phyloP scores from a whole-genome alignment of 2,329 filamentous ascomycete species.

The Didymellaceae sp. region DNA sequence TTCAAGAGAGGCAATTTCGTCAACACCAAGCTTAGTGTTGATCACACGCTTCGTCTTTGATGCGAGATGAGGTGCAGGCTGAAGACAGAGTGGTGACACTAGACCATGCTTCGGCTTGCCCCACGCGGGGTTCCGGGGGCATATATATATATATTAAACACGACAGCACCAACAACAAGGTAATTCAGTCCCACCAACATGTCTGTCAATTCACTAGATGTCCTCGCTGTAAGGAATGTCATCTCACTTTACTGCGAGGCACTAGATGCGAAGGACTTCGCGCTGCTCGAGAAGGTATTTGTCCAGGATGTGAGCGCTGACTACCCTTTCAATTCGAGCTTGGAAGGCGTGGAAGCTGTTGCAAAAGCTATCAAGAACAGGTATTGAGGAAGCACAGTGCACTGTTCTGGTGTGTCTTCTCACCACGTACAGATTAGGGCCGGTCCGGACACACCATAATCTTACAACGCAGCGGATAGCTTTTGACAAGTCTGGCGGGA shows the following conservation, averaged over 20 bases:
- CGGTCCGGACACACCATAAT: slow-evolving; percentile 51
- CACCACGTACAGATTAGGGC: slow-evolving; percentile 41
- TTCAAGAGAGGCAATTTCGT: too few species aligned
- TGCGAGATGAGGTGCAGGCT: too few species aligned
- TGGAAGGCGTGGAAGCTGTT: slow-evolving; percentile 46
- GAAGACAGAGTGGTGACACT: too few species aligned
- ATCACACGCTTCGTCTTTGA: too few species aligned
- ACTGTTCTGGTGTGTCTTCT: not conserved
- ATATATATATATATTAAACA: not conserved
- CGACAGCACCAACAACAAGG: not conserved
- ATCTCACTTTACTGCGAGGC: slow-evolving; percentile 54
- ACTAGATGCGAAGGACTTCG: slow-evolving; percentile 52
- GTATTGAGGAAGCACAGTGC: slow-evolving; percentile 20
- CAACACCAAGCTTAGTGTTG: too few species aligned
- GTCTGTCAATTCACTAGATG: slow-evolving; percentile 34
- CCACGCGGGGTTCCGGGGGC: slow-evolving; percentile 11
- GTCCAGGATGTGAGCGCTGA: slow-evolving; percentile 47
- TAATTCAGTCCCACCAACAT: slow-evolving; percentile 8
- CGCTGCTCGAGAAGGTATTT: slow-evolving; percentile 50
- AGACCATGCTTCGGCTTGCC: not conserved
- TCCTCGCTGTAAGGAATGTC: slow-evolving; percentile 51
- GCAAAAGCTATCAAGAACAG: slow-evolving; percentile 43
- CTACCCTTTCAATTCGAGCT: slow-evolving; percentile 48
- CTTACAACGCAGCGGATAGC: slow-evolving; percentile 52
- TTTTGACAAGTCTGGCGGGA: slow-evolving; percentile 37